Evolutionary conservation across 2,329 filamentous ascomycete species (phyloP).

Genomic region (Thielaviopsis cerberus): DNA sequence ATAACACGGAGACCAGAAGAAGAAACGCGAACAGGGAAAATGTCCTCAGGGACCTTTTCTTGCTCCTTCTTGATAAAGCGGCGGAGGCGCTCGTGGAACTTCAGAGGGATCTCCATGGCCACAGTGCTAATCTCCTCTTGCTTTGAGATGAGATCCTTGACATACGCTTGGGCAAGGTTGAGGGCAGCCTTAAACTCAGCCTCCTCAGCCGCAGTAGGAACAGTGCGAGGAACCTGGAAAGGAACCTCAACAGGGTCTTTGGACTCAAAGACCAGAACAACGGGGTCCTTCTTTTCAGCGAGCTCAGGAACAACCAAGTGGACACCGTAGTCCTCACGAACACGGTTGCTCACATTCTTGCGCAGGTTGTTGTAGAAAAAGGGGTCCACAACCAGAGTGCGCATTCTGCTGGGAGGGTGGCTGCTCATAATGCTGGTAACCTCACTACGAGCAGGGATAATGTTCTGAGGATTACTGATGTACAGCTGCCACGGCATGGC

Average conservation of each 20-base stretch:
- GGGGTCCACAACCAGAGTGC: constrained; percentile 48
- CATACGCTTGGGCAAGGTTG: constrained; percentile 36
- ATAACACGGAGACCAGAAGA: constrained; percentile 43
- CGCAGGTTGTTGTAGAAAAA: constrained; percentile 63
- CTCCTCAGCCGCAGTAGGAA: constrained; percentile 16
- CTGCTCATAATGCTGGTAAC: constrained; percentile 55
- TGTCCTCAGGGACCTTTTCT: constrained; percentile 30
- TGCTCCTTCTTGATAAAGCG: constrained; percentile 49
- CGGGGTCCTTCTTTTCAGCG: constrained; percentile 36
- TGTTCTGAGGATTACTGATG: constrained; percentile 68
- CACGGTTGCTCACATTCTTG: constrained; percentile 40
- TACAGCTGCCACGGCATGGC: constrained; percentile 75
- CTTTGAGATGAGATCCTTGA: constrained; percentile 37
- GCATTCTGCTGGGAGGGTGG: constrained; percentile 55
- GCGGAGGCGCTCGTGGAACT: constrained; percentile 43
- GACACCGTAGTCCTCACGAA: constrained; percentile 53
- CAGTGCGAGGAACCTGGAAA: constrained; percentile 36
- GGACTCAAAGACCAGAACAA: constrained; percentile 61
- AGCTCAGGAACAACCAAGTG: constrained; percentile 53
- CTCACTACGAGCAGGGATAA: constrained; percentile 54
- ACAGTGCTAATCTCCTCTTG: constrained; percentile 35
- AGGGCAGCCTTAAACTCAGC: constrained; percentile 38
- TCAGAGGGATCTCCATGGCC: constrained; percentile 33
- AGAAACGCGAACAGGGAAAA: constrained; percentile 42
- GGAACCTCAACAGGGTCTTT: constrained; percentile 26